Evolutionary conservation across 257 asterid species (phyloP).

Genomic region (Solanum rostratum): DNA sequence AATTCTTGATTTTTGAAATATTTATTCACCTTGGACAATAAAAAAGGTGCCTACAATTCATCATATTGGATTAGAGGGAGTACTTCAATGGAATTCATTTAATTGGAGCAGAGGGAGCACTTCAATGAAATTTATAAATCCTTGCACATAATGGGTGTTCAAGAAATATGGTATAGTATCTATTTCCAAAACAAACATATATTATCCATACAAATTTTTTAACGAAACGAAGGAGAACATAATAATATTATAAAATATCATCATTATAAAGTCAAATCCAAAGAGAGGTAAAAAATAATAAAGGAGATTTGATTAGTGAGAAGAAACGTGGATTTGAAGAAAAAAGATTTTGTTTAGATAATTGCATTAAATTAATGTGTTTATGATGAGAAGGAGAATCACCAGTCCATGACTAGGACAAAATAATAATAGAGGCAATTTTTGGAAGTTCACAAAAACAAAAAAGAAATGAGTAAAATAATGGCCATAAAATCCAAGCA

Average conservation of each 20-base stretch:
- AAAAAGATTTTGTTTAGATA: neutral
- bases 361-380: neutral
- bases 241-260: neutral
- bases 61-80: neutral
- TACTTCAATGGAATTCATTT: neutral
- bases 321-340: neutral
- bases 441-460: conserved; percentile 29
- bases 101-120: neutral
- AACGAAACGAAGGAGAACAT: neutral
- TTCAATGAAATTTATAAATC: neutral
- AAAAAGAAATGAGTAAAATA: neutral
- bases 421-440: conserved; percentile 6
- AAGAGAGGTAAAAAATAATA: neutral
- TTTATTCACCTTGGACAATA: neutral
- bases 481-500: conserved; percentile 19
- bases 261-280: neutral
- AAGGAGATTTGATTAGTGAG: neutral
- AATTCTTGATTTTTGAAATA: neutral
- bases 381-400: neutral
- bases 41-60: neutral
- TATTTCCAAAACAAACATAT: neutral
- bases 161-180: neutral
- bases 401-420: conserved; percentile 13
- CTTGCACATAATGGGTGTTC: neutral
- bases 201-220: neutral